Conservation (phyloP, 148 eudicot genomes). For the Polygonum aviculare region DNA sequence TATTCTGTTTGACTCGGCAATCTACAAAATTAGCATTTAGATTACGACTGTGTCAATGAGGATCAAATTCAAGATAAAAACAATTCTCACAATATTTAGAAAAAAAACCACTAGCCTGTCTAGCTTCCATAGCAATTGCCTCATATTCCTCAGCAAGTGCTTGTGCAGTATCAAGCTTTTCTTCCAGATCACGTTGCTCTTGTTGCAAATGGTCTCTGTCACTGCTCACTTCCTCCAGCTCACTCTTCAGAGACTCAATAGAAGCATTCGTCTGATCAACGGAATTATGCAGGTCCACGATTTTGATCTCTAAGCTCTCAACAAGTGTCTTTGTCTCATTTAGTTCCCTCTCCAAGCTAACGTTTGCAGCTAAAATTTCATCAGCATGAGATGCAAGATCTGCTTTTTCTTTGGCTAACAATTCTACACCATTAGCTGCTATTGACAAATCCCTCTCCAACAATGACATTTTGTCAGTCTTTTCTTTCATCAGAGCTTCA, state of each 20-base stretch:
- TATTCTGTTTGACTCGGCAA: slow-evolving; percentile 54
- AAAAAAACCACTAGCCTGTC: slow-evolving; percentile 35
- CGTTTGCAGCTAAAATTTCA: slow-evolving; percentile 35
- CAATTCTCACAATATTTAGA: not conserved
- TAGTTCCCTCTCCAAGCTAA: slow-evolving; percentile 42
- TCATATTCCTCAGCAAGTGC: slow-evolving; percentile 75
- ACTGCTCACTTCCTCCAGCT: slow-evolving; percentile 34
- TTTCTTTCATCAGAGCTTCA: slow-evolving; percentile 52
- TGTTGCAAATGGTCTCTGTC: slow-evolving; percentile 49
- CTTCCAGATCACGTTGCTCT: slow-evolving; percentile 38
- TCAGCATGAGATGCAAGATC: slow-evolving; percentile 31
- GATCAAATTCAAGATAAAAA: not conserved
- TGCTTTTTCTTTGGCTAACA: slow-evolving; percentile 38
- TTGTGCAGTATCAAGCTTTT: slow-evolving; percentile 65
- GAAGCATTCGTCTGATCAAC: slow-evolving; percentile 36
- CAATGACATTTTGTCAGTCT: slow-evolving; percentile 32
- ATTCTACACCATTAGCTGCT: slow-evolving; percentile 28
- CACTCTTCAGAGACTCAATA: slow-evolving; percentile 43
- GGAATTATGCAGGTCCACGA: slow-evolving; percentile 44
- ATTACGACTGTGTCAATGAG: not conserved
- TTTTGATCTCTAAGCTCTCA: slow-evolving; percentile 53
- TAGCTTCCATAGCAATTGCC: slow-evolving; percentile 67
- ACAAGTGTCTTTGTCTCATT: slow-evolving; percentile 34
- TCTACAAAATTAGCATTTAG: slow-evolving; percentile 22
- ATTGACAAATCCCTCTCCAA: slow-evolving; percentile 47